A percentile compares a stretch with the other conserved stretches of the same genome.
Conservation (phyloP, 345 rosid genomes). For the Gynandropsis gynandra region DNA sequence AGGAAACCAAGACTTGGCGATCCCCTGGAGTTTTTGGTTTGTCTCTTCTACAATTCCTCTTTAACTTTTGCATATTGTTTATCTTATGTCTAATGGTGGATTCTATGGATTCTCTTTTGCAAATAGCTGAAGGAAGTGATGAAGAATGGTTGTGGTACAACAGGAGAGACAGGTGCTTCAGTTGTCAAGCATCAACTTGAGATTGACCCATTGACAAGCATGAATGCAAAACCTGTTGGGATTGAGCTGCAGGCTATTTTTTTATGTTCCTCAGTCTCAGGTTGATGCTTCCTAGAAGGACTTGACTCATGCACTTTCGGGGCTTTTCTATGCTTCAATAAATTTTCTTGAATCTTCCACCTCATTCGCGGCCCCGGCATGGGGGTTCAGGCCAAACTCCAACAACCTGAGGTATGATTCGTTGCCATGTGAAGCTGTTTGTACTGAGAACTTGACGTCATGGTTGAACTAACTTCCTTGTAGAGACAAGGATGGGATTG, state of each 20-base stretch:
- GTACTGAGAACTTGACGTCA: constrained; percentile 79
- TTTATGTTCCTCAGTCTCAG: constrained; percentile 64
- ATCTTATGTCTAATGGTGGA: too few species aligned
- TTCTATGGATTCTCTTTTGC: too few species aligned
- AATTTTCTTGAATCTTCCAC: constrained; percentile 82
- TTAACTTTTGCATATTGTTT: too few species aligned
- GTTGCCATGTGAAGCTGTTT: constrained; percentile 94
- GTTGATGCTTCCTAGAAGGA: constrained; percentile 85
- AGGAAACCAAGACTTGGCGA: too few species aligned
- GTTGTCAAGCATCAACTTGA: too few species aligned
- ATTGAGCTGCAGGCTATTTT: constrained; percentile 95
- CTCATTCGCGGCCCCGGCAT: constrained; percentile 65
- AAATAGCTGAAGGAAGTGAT: too few species aligned
- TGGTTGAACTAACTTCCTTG: constrained; percentile 87
- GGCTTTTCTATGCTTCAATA: constrained; percentile 93
- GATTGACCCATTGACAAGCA: constrained; percentile 74
- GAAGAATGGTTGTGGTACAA: too few species aligned
- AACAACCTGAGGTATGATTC: constrained; percentile 74
- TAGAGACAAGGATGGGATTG: constrained; percentile 67
- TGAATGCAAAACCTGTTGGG: constrained; percentile 91
- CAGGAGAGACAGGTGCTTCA: too few species aligned
- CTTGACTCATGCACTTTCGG: constrained; percentile 82
- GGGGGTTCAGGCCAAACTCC: constrained; percentile 57
- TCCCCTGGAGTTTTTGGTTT: too few species aligned
- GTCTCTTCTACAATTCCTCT: too few species aligned